Percentiles rank a stretch among this genome's conserved stretches.
These are phyloP conservation scores for Yamadazyma scolyti DNA, from an alignment of 805 yeast species.

Conservation along the genomic window DNA sequence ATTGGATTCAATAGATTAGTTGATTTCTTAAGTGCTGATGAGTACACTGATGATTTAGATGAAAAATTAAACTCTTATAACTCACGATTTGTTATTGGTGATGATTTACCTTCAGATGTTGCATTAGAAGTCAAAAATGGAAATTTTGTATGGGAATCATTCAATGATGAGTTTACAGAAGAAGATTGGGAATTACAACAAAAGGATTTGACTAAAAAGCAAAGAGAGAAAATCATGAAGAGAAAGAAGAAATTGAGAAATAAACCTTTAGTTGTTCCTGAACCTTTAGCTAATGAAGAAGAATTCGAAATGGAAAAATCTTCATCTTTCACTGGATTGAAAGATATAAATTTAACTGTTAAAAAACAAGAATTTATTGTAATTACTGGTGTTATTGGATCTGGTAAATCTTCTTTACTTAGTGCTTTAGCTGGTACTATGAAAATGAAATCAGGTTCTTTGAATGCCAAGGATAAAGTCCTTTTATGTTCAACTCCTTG, in stretches of 20 bases:
- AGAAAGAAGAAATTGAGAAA: constrained; percentile 10
- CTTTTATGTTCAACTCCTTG: constrained; percentile 37
- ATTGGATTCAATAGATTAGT: constrained; percentile 33
- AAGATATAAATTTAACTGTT: constrained; percentile 27
- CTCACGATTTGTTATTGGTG: constrained; percentile 9
- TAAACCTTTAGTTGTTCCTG: too few species aligned
- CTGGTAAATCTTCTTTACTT: constrained; percentile 41
- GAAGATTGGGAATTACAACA: constrained; percentile 19
- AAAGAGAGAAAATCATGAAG: constrained; percentile 9
- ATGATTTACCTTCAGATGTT: constrained; percentile 6
- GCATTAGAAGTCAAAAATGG: constrained; percentile 24
- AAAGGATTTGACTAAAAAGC: constrained; percentile 10
- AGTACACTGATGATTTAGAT: constrained; percentile 15
- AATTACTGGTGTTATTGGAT: constrained; percentile 41
- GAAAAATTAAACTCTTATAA: constrained; percentile 7
- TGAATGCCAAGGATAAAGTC: constrained; percentile 24
- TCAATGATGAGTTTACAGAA: constrained; percentile 20
- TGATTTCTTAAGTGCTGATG: constrained; percentile 24
- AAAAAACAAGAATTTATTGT: constrained; percentile 34
- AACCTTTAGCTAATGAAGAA: too few species aligned
- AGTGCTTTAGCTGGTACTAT: constrained; percentile 39
- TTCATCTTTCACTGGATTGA: constrained; percentile 27
- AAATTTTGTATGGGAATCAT: constrained; percentile 29
- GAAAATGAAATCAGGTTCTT: constrained; percentile 24
- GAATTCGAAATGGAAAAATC: too few species aligned